phyloP scores from a whole-genome alignment of 495 filamentous ascomycete species.

The Neurospora sp. region DNA sequence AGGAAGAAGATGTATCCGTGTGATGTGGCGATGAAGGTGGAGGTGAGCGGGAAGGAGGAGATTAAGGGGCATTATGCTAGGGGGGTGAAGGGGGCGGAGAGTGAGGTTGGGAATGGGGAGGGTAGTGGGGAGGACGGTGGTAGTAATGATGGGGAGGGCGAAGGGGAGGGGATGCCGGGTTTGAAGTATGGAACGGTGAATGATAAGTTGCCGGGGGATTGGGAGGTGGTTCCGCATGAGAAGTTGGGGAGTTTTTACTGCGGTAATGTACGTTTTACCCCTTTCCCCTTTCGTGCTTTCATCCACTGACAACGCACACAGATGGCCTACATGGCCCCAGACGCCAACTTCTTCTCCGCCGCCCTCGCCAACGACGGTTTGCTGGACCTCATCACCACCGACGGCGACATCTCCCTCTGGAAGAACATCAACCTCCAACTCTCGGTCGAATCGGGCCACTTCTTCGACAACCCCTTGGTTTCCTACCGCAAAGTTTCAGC shows the following conservation, averaged over 20 bases:
- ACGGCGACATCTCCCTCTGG: conserved; percentile 58
- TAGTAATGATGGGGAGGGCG: not conserved
- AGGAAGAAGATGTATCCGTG: conserved; percentile 72
- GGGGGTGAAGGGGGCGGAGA: not conserved
- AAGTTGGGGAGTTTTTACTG: conserved; percentile 87
- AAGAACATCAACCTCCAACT: conserved; percentile 56
- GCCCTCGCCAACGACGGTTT: conserved; percentile 75
- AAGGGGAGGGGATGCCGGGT: conserved; percentile 47
- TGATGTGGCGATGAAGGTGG: conserved; percentile 74
- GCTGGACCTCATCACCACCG: conserved; percentile 73
- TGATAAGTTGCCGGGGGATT: conserved; percentile 64
- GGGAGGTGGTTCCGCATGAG: conserved; percentile 59
- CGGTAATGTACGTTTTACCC: conserved; percentile 61
- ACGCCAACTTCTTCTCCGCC: conserved; percentile 80
- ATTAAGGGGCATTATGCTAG: conserved; percentile 61
- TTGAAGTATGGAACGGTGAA: conserved; percentile 70
- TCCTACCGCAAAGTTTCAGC: conserved; percentile 70
- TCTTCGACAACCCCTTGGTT: conserved; percentile 72
- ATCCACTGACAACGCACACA: no score
- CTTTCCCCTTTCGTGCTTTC: not conserved
- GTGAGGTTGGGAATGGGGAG: conserved; percentile 5
- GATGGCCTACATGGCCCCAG: conserved; percentile 86
- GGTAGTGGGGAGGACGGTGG: conserved; percentile 7
- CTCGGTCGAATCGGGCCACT: conserved; percentile 55
- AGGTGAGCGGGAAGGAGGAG: conserved; percentile 60